These are phyloP conservation scores for Coniochaeta sp. DNA, from an alignment of 2,329 filamentous ascomycete species.

Conservation along the genomic window DNA sequence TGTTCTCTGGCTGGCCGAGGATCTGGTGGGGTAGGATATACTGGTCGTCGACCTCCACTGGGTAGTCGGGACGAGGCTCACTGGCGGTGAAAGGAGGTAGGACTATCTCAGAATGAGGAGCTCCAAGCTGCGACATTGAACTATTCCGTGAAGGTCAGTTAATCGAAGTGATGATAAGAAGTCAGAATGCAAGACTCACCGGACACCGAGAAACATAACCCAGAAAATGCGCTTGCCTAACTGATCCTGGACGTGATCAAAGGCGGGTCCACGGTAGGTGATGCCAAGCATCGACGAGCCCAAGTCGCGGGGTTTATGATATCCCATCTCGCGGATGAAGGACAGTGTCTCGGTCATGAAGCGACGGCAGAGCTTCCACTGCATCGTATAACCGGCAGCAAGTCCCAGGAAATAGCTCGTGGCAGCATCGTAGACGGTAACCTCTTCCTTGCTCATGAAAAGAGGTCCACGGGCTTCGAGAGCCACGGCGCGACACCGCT, in stretches of 20 bases:
- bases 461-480: slow-evolving; percentile 56
- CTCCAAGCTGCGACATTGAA: slow-evolving; percentile 71
- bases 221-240: slow-evolving; percentile 77
- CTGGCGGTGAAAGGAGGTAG: slow-evolving; percentile 70
- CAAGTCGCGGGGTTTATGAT: slow-evolving; percentile 46
- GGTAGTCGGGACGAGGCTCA: slow-evolving; percentile 71
- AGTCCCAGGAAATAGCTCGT: slow-evolving; percentile 71
- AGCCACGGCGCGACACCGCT: slow-evolving; percentile 63
- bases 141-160: slow-evolving; percentile 30
- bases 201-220: slow-evolving; percentile 68
- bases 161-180: too few relatives aligned
- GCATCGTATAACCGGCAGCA: slow-evolving; percentile 58
- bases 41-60: slow-evolving; percentile 76
- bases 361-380: slow-evolving; percentile 58
- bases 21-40: slow-evolving; percentile 68
- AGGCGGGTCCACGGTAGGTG: slow-evolving; percentile 28
- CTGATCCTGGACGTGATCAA: slow-evolving; percentile 66
- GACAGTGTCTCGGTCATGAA: slow-evolving; percentile 68
- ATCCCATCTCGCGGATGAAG: slow-evolving; percentile 59
- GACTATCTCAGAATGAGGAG: slow-evolving; percentile 61
- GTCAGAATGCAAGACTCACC: slow-evolving; percentile 33
- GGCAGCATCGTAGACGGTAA: slow-evolving; percentile 49
- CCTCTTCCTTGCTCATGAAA: slow-evolving; percentile 37
- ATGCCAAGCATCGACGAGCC: slow-evolving; percentile 15
- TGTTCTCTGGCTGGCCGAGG: slow-evolving; percentile 58